A percentile compares a stretch with the other conserved stretches of the same genome.
These are phyloP conservation scores for Annulohypoxylon truncatum DNA, from an alignment of 2,329 filamentous ascomycete genomes.

Conservation along the genomic window DNA sequence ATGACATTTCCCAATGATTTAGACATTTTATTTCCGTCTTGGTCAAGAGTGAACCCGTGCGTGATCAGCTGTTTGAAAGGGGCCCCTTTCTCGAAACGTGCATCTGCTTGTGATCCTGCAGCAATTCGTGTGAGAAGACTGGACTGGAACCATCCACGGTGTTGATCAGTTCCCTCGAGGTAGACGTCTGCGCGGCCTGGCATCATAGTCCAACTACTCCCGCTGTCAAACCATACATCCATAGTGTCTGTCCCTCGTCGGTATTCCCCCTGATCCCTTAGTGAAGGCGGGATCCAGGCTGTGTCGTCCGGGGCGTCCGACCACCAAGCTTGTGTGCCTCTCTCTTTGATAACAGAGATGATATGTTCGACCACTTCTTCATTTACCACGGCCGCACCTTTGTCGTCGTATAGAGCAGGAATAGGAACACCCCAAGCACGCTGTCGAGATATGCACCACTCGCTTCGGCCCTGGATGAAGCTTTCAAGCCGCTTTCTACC, in stretches of 20 bases:
- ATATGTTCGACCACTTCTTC: conserved; percentile 85
- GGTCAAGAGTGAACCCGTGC: conserved; percentile 93
- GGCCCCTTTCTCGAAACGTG: conserved; percentile 55
- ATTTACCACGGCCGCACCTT: conserved; percentile 81
- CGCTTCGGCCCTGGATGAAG: conserved; percentile 87
- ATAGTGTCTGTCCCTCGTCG: conserved; percentile 91
- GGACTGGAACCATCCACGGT: conserved; percentile 98
- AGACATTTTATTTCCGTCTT: conserved; percentile 96
- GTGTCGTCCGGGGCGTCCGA: conserved; percentile 80
- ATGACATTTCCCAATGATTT: conserved; percentile 95
- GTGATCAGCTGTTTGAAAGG: conserved; percentile 94
- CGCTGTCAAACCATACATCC: conserved; percentile 99
- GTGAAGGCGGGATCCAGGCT: conserved; percentile 77
- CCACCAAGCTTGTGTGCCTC: conserved; percentile 95
- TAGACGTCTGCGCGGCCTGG: conserved; percentile 80
- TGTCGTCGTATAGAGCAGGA: conserved; percentile 83
- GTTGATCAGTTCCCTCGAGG: conserved; percentile 94
- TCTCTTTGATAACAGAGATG: conserved; percentile 78
- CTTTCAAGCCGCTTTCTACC: conserved; percentile 82
- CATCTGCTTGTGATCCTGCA: conserved; percentile 59
- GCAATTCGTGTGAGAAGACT: conserved; percentile 89
- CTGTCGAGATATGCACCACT: conserved; percentile 98
- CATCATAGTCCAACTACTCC: conserved; percentile 85
- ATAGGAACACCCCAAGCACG: conserved; percentile 97
- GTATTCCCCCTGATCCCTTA: conserved; percentile 68